Base-by-base conservation (phyloP, 257 asterid species). In the Jasminum sambac region DNA sequence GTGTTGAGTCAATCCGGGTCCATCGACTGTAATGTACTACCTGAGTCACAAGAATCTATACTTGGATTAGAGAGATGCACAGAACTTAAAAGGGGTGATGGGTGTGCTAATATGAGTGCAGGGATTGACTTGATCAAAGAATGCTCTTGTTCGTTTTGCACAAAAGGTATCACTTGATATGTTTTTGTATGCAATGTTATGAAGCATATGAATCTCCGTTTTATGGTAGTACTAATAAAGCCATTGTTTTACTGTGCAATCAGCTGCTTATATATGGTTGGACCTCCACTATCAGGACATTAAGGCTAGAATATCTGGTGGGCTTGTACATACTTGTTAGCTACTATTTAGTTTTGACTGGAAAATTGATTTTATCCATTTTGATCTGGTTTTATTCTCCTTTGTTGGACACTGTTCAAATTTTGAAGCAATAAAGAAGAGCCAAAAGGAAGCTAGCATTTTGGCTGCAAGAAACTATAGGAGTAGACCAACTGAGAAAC, bases 201-300 rank as follows among this genome's bases (percentile, higher is more conserved):
- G 36, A 63, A 63, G 52, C 64, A 43, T 71, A 26, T 50, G 19
- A 39, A 69, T 8, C 23, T 40, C 43, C 41, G 34, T 67, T 72
- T 67, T 30, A 60, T 48, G 61, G 55, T 57, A 26, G 14, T 65
- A 66, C 60, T 82, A 37, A 16, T 77, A 36, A 72, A 38, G 23
- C 63, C 48, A 13, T 76, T 73, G 44, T 50, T 60, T 80, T 73
- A 37, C 60, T 79, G 73, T 73, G 66, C 40, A 46, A 64, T 66
- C 81, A 93, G 98, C 97, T 81, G 94, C 86, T 41, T 78, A 83
- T 80, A 75, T 92, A 36, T 92, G 93, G 98, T 66, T 88, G 76
- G 97, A 90, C 79, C 97, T 92, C 73, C 85, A 92, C 30, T 87
- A 90, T 66, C 95, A 87, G 84, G 98, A 92, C 69, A 82, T 79